Evolutionary conservation across 2,329 filamentous ascomycete species (phyloP).

Genomic region (Stemphylium lycopersici): DNA sequence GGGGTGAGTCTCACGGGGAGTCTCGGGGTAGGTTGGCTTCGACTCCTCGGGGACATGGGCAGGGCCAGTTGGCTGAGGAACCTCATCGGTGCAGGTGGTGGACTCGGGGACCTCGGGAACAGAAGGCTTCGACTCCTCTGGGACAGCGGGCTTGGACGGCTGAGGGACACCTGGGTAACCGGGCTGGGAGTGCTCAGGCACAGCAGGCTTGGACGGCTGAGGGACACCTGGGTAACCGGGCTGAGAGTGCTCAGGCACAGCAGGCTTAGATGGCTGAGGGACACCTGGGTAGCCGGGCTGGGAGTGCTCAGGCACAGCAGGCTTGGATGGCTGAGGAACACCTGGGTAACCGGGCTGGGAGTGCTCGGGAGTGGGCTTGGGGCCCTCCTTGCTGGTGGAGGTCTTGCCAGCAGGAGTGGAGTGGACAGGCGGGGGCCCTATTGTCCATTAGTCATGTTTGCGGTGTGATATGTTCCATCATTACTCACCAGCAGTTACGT

Average conservation of each 20-base stretch:
- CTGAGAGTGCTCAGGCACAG: conserved; percentile 8
- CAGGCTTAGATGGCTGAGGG: conserved; percentile 18
- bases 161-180: conserved; percentile 26
- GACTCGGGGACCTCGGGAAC: background rate
- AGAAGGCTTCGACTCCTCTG: background rate
- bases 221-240: conserved; percentile 12
- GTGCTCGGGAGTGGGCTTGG: conserved; percentile 49
- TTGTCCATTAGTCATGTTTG: conserved; percentile 13
- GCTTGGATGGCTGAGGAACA: conserved; percentile 14
- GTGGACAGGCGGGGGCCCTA: conserved; percentile 34
- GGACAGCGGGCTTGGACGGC: conserved; percentile 10
- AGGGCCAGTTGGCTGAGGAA: conserved; percentile 8
- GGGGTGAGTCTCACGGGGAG: conserved; percentile 12
- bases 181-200: conserved; percentile 8
- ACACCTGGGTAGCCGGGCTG: background rate
- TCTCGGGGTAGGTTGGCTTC: conserved; percentile 22
- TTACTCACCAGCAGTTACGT: conserved; percentile 56
- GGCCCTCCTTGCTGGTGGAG: conserved; percentile 76
- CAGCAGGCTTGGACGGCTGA: conserved; percentile 19
- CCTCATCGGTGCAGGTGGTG: conserved; percentile 10
- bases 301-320: conserved; percentile 9
- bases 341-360: conserved; percentile 15
- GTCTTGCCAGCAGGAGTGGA: conserved; percentile 61
- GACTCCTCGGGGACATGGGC: conserved; percentile 7
- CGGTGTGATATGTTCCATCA: background rate